Base-by-base conservation (phyloP, 163 green algal species). In the Chlorella variabilis region DNA sequence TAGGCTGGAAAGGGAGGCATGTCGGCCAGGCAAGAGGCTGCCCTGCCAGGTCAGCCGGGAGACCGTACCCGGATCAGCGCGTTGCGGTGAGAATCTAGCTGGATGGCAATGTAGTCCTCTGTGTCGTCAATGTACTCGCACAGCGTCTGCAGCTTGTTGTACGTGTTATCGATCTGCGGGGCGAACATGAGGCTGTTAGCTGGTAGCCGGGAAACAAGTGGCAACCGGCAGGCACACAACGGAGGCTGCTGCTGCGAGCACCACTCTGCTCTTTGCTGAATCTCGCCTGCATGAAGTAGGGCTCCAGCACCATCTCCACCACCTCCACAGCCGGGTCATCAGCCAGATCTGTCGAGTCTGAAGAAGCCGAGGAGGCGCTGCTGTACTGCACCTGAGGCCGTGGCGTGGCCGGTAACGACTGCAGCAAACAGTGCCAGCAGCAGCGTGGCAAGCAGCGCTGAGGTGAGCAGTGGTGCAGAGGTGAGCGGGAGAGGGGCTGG, bases 251-350 rank as follows among this genome's bases (percentile, higher is more conserved):
- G n/a, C n/a, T n/a, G n/a, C n/a, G n/a, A n/a, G n/a, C n/a, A n/a
- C n/a, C n/a, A n/a, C n/a, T n/a, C n/a, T n/a, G n/a, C n/a, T n/a
- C n/a, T n/a, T n/a, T n/a, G n/a, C n/a, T n/a, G n/a, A n/a, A n/a
- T n/a, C n/a, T n/a, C 20, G 31, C 76, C 76, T 94, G 88, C 92
- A 98, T 96, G 87, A 97, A 98, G 86, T 98, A 98, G 15, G 93
- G 88, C 85, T 98, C 94, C 79, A 98, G 80, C n/a, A 98, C 77
- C 91, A 96, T 95, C 87, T 98, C 94, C 80, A 97, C 93, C 86
- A 78, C 85, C 61, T 80, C 82, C 20, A 87, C 79, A 42, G 76
- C 69, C 31, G 89, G 85, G 69, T 89, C 84, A 49, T 80, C 75
- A 23, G 56, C 70, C n/a, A 81, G 62, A 25, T 78, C 73, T 1